These are phyloP conservation scores for Xerocomus spinulosus DNA, from an alignment of 768 basidiomycete genomes.

Conservation along the genomic window DNA sequence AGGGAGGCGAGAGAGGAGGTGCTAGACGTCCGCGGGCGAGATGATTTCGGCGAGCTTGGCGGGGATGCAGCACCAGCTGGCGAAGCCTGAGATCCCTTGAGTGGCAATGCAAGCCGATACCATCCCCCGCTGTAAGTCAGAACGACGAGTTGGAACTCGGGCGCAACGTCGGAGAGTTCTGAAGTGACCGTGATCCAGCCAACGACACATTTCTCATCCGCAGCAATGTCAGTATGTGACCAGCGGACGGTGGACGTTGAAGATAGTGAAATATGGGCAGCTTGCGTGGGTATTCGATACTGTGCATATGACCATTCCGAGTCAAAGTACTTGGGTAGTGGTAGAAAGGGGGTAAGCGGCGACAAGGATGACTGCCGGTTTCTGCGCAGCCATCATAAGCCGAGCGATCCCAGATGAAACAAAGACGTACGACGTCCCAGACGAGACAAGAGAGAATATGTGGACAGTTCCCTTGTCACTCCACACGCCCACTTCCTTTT, in stretches of 20 bases:
- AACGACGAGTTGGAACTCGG: slow-evolving; percentile 75
- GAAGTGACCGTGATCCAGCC: slow-evolving; percentile 69
- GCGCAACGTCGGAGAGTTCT: slow-evolving; percentile 29
- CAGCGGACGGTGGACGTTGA: slow-evolving; percentile 56
- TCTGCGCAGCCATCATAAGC: slow-evolving; percentile 34
- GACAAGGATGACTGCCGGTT: slow-evolving; percentile 85
- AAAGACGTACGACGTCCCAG: slow-evolving; percentile 58
- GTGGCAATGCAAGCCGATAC: slow-evolving; percentile 75
- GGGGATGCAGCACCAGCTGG: slow-evolving; percentile 36
- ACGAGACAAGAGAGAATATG: slow-evolving; percentile 69
- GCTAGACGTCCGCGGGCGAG: slow-evolving; percentile 51
- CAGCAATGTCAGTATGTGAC: slow-evolving; percentile 55
- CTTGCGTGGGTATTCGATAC: slow-evolving; percentile 82
- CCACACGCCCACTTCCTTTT: slow-evolving; percentile 84
- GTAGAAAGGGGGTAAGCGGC: slow-evolving; percentile 72
- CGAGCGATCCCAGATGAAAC: slow-evolving; percentile 1
- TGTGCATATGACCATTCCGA: slow-evolving; percentile 97
- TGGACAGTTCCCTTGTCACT: slow-evolving; percentile 96
- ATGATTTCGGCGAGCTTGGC: slow-evolving; percentile 35
- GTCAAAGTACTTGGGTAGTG: slow-evolving; percentile 85
- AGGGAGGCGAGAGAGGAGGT: slow-evolving; percentile 47
- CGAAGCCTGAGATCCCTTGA: slow-evolving; percentile 19
- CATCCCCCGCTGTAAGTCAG: slow-evolving; percentile 89
- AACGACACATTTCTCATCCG: slow-evolving; percentile 82
- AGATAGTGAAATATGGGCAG: slow-evolving; percentile 75